A percentile compares a stretch with the other conserved stretches of the same genome.
Conservation (phyloP, 495 filamentous ascomycete genomes). For the Oleoguttula mirabilis region DNA sequence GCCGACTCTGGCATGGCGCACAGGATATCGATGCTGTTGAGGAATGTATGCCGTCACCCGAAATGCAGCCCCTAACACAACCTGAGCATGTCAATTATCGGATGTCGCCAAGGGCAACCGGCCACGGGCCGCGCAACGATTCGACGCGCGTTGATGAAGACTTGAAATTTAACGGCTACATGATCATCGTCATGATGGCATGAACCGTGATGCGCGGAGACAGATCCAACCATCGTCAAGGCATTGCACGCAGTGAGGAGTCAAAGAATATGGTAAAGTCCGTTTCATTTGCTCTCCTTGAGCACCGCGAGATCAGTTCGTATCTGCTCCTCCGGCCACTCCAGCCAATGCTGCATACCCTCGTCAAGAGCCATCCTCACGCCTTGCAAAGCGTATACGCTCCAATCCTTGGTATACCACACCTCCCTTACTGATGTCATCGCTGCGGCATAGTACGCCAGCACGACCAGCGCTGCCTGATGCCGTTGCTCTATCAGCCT, state of each 20-base stretch:
- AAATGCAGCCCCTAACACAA: no score
- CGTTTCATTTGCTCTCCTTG: background rate
- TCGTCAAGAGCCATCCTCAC: slow-evolving; percentile 1
- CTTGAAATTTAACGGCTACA: no score
- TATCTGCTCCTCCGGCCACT: slow-evolving; percentile 11
- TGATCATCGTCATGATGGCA: no score
- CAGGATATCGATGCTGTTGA: no score
- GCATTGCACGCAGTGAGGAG: slow-evolving; percentile 16
- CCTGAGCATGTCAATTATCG: no score
- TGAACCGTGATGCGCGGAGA: no score
- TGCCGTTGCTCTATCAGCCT: slow-evolving; percentile 1
- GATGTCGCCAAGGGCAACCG: no score
- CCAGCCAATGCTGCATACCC: slow-evolving; percentile 8
- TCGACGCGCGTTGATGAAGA: no score
- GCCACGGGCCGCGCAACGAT: no score
- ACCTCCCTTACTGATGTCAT: background rate
- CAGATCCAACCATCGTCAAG: no score
- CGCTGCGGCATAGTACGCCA: slow-evolving; percentile 11
- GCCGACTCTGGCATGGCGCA: no score
- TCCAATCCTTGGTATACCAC: slow-evolving; percentile 8
- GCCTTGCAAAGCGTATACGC: slow-evolving; percentile 3
- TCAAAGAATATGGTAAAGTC: slow-evolving; percentile 4
- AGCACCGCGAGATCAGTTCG: background rate
- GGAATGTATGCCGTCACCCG: no score
- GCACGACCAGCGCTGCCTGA: slow-evolving; percentile 5